Evolutionary conservation across 2,329 filamentous ascomycete species (phyloP), one percentile per base, ranked within the genome.

Genomic region (Didymella keratinophila): DNA sequence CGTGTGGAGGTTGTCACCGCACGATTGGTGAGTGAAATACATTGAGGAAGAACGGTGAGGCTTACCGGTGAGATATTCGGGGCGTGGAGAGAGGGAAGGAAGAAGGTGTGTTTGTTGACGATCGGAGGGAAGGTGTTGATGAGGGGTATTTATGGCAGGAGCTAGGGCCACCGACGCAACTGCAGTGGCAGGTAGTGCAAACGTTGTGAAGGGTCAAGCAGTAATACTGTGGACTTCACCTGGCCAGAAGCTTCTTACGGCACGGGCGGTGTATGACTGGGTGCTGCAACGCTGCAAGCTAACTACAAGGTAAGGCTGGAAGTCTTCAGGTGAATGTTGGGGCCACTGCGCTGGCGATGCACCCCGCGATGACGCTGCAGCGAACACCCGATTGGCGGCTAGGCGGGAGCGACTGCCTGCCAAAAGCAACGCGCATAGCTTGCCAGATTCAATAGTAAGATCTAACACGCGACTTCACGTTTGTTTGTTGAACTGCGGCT

Each of bases 281-380:
- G 50, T 47, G 41, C 43, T 50, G 45, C 58, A 60, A 60, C 59
- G 61, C 63, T 64, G 62, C 20, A 47, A 63, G 63, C 61, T 58
- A 52, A 58, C 55, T 44, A 25, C 49, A 44, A 43, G 44, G 56
- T 46, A 53, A 58, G 58, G 42, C 60, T 54, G 51, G 49, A 54
- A 52, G 52, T 60, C 61, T 57, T 58, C 50, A 53, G 57, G 67
- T 58, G 62, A 62, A 64, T 63, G 68, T 68, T 67, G 70, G 60
- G 66, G 62, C 61, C 65, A 62, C 60, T 67, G 64, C 64, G 70
- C 59, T 70, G 70, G 65, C 65, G 55, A 47, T 53, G 54, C 54
- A 65, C 68, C 68, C 67, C 68, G 64, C 70, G 68, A 71, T 74
- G 72, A 75, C 70, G 69, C 66, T 67, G 51, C 52, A 54, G 61